Percentiles rank a stretch among this genome's conserved stretches.
phyloP scores from a whole-genome alignment of 345 rosid genomes.

The Salix arbutifolia region DNA sequence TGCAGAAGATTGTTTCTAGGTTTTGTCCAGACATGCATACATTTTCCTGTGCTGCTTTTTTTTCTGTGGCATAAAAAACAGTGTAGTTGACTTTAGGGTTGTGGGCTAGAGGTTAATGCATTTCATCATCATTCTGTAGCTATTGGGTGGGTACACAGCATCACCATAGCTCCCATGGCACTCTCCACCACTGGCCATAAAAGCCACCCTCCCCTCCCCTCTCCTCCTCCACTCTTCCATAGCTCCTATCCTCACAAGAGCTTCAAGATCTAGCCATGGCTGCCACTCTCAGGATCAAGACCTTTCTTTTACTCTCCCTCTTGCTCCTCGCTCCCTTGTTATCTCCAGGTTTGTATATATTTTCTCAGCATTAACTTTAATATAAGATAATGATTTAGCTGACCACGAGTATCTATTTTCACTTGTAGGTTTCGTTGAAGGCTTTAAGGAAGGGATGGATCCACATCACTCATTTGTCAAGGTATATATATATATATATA shows the following conservation, averaged over 20 bases:
- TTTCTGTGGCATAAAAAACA: background rate
- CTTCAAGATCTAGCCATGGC: slow-evolving; percentile 32
- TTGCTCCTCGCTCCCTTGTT: slow-evolving; percentile 32
- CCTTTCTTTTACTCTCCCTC: slow-evolving; percentile 36
- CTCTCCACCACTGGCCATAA: slow-evolving; percentile 20
- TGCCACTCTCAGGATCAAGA: slow-evolving; percentile 25
- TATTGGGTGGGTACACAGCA: slow-evolving; percentile 41
- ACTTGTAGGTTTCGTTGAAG: slow-evolving; percentile 31
- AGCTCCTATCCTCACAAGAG: background rate
- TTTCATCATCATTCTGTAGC: slow-evolving; percentile 40
- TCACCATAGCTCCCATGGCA: slow-evolving; percentile 19
- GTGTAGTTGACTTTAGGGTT: slow-evolving; percentile 41
- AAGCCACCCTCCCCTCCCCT: slow-evolving; percentile 19
- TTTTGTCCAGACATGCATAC: background rate
- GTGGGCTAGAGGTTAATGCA: slow-evolving; percentile 30
- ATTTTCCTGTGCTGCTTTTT: background rate
- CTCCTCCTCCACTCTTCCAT: slow-evolving; percentile 10
- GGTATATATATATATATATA: slow-evolving; percentile 10
- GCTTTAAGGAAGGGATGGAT: slow-evolving; percentile 32
- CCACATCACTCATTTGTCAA: slow-evolving; percentile 24
- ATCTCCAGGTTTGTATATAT: slow-evolving; percentile 23
- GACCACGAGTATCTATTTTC: background rate
- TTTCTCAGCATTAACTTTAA: background rate
- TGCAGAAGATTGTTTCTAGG: background rate
- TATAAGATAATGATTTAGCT: background rate